phyloP scores from a whole-genome alignment of 2,329 filamentous ascomycete genomes.

The Graphium sp. region DNA sequence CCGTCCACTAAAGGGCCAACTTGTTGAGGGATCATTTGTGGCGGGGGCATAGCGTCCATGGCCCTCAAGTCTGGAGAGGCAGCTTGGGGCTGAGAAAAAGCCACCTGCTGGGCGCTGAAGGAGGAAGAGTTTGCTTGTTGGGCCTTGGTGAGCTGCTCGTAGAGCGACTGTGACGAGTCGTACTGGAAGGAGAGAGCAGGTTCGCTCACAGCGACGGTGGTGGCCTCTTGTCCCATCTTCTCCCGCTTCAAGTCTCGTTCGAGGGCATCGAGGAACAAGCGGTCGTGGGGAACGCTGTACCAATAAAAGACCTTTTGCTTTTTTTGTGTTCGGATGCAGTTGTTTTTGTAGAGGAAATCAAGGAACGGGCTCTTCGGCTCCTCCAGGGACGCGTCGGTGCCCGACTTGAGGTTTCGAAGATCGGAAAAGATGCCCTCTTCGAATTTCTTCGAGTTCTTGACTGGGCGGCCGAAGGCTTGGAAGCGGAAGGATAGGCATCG shows the following conservation, averaged over 20 bases:
- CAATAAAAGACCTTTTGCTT: constrained; percentile 99
- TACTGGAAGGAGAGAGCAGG: constrained; percentile 97
- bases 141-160: constrained; percentile 97
- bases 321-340: constrained; percentile 99
- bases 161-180: constrained; percentile 96
- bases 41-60: constrained; percentile 87
- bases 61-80: constrained; percentile 80
- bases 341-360: constrained; percentile 99
- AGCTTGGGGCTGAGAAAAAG: constrained; percentile 60
- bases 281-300: constrained; percentile 97
- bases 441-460: constrained; percentile 99
- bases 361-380: constrained; percentile 98
- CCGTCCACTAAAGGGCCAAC: constrained; percentile 40
- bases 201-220: constrained; percentile 90
- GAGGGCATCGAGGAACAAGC: constrained; percentile 90
- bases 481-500: constrained; percentile 96
- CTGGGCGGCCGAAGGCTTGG: constrained; percentile 92
- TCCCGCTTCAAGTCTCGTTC: constrained; percentile 96
- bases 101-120: constrained; percentile 61
- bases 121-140: constrained; percentile 98
- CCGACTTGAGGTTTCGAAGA: constrained; percentile 92
- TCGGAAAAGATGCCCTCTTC: constrained; percentile 99
- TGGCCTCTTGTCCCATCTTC: constrained; percentile 98
- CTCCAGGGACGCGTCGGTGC: constrained; percentile 93
- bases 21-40: constrained; percentile 54